Base-by-base conservation (phyloP, 1,284 basidiomycete species). In the Ustilago sp. region DNA sequence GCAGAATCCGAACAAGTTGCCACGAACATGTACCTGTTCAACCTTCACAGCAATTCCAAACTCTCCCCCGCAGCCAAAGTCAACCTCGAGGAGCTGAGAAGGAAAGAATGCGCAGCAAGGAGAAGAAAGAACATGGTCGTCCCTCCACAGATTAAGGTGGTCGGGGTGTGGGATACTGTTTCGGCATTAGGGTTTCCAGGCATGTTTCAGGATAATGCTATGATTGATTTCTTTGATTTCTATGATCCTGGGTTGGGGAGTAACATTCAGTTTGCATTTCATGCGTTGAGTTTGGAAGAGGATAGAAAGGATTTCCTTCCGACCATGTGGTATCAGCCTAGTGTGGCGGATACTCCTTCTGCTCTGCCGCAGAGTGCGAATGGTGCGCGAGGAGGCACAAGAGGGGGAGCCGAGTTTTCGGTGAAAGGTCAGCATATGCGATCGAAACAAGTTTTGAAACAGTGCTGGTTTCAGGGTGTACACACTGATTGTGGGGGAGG, bases 401-500 rank as follows among this genome's bases (percentile, higher is more conserved):
- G 54, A 13, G 36, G 54, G 4, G 17, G n/a, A 19, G 13, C 36
- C 1, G 56, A 62, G 13, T 7, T 55, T 15, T 35, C 57, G 12
- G 32, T 35, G 31, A 39, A 48, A 4, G 64, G 66, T 6, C 15
- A 66, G 31, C 66, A 69, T 36, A 68, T 68, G 71, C 64, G 73
- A 4, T 13, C 54, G 31, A 74, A 73, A 4, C 84, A 86, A 64
- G 61, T 67, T 9, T 54, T 86, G 32, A 78, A 82, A 61, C 84
- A 86, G 59, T 61, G 63, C 8, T 86, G 84, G 84, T 85, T 86
- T 64, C 63, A 79, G 17, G 84, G 84, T 31, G 71, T 70, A 0
- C 84, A 86, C 47, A 74, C 80, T 6, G 83, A 85, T 62, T 68
- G 76, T 6, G 84, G 84, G 6, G 84, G 84, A 6, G 82, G 83